Base-by-base conservation (phyloP, 2,329 filamentous ascomycete genomes). In the Dryadomyces quercus-mongolicae region DNA sequence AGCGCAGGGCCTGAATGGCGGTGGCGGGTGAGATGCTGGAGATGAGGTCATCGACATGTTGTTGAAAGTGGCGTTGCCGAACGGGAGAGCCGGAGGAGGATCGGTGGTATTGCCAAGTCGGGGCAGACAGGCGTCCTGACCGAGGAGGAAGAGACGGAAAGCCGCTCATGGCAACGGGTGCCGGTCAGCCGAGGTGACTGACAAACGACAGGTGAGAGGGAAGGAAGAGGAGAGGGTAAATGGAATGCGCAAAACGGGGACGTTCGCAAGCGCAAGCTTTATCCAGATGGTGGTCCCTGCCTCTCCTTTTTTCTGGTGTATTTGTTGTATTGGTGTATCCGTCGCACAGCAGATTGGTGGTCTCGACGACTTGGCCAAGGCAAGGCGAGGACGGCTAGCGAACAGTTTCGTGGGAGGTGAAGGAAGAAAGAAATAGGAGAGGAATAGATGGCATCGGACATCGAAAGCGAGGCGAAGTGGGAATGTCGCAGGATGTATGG, bases 1-100 rank as follows among this genome's bases (percentile, higher is more conserved):
- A 70, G 49, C 73, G 73, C 60, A 88, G 76, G 16, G 81, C 77
- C 56, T 82, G 76, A 57, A 85, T 70, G 25, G 78, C 82, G 31
- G 75, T 75, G 42, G 76, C 70, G 1, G 84, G 84, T 4, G 78
- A 76, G 31, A 88, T 72, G 61, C 79, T 75, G 56, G 75, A 70
- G 55, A 87, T 72, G 42, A 87, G 72, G 59, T 84, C 80, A 63
- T 85, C 80, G 51, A 52, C 51, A 34, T 45, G 55, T 5, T 57
- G 58, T 38, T 56, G 58, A 20, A 68, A 58, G 51, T 64, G 67
- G 53, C 69, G 71, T 52, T 70, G 70, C 58, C 72, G 72, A n/a
- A 72, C 67, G 21, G 76, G 74, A 9, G 76, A 75, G 55, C 66
- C 66, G 45, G 72, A 70, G 8, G 63, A 64, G 16, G 68, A 63